Evolutionary conservation across 192 early-diverging fungal genomes (phyloP), one percentile per base, ranked within the genome.

Genomic region (Linnemannia exigua): DNA sequence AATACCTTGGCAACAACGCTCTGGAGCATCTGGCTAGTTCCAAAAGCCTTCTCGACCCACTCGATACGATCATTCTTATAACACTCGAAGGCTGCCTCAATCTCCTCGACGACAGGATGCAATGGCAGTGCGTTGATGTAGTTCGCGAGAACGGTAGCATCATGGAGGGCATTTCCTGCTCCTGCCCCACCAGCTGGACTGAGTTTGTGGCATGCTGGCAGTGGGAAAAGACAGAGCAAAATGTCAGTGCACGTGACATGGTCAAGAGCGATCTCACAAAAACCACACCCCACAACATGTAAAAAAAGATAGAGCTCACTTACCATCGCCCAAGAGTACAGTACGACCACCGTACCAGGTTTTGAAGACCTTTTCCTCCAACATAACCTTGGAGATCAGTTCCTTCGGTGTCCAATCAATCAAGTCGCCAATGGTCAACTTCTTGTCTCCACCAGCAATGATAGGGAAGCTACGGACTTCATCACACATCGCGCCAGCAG

Each of bases 351-450:
- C n/a, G 37, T 84, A 67, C 82, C 82, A 84, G 2, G 82, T 84
- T 1, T 69, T 31, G 61, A 84, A 84, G n/a, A 84, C 76, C 51
- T 84, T 79, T 22, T 84, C 82, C 14, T 84, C 82, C 20, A 75
- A 25, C 77, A 70, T 74, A 17, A 78, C 82, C 22, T 78, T 84
- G 19, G 82, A 74, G 35, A 74, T 76, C 31, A 61, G 31, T 1
- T 78, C 37, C 51, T 78, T 78, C 1, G 82, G 76, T 0, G 82
- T 78, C 20, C 41, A 22, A 20, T 78, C 76, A 61, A 84, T 74
- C 28, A 84, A 33, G 22, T 54, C 66, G 0, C 76, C 76, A 22
- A 84, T 52, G 8, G 76, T 84, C 20, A 69, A n/a, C 1, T 16
- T 47, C 8, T 46, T 47, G 31, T 69, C 54, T 9, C 77, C 41